phyloP scores from a whole-genome alignment of 2,329 filamentous ascomycete genomes.

The Aureobasidium uvarum region DNA sequence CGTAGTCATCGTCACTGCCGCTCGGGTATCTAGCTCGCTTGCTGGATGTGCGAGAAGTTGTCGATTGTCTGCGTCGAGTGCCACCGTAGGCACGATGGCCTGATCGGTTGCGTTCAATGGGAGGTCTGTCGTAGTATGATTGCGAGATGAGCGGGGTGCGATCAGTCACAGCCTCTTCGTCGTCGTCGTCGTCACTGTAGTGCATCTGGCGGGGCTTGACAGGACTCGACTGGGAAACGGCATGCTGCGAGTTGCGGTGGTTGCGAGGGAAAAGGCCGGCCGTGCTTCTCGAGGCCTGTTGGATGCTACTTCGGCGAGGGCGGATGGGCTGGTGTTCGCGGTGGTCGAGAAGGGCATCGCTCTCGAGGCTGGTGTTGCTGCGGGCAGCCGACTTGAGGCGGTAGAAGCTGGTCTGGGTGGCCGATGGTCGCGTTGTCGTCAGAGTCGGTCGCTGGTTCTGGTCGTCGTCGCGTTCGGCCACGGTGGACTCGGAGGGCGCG shows the following conservation, averaged over 20 bases:
- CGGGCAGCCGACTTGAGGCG: conserved; percentile 55
- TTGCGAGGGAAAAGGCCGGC: conserved; percentile 21
- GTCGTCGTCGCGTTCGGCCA: conserved; percentile 51
- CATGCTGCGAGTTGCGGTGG: conserved; percentile 24
- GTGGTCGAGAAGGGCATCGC: conserved; percentile 83
- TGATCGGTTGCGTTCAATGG: conserved; percentile 32
- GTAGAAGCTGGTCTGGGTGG: conserved; percentile 53
- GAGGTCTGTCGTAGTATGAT: conserved; percentile 35
- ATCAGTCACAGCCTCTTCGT: conserved; percentile 48
- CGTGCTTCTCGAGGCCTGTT: conserved; percentile 33
- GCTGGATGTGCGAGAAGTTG: conserved; percentile 30
- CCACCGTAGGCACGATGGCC: conserved; percentile 27
- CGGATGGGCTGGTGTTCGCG: conserved; percentile 44
- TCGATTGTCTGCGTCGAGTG: conserved; percentile 31
- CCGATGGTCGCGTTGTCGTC: conserved; percentile 40
- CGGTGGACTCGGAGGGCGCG: conserved; percentile 58
- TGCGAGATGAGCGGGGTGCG: conserved; percentile 55
- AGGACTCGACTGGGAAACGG: conserved; percentile 26
- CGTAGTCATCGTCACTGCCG: conserved; percentile 47
- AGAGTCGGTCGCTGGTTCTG: conserved; percentile 42
- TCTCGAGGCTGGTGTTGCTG: conserved; percentile 86
- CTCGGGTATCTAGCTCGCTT: conserved; percentile 28
- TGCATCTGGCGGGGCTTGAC: conserved; percentile 25
- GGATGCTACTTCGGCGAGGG: conserved; percentile 47
- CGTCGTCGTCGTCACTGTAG: conserved; percentile 47